Conservation (phyloP, 495 filamentous ascomycete species). For the Glonium stellatum region DNA sequence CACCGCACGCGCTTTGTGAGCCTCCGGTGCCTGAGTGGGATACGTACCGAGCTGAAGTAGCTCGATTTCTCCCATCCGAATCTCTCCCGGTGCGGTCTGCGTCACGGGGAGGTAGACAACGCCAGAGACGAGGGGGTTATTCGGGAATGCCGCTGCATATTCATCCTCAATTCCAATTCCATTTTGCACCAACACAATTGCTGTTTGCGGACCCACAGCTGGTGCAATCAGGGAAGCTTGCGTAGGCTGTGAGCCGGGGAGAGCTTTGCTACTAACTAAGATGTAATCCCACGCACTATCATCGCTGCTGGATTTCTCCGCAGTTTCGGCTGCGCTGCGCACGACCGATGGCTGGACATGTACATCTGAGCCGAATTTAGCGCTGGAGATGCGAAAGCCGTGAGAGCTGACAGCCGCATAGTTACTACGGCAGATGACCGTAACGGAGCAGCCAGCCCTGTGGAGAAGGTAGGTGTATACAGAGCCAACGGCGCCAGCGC, state of each 20-base stretch:
- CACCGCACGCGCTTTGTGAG: constrained; percentile 34
- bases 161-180: constrained; percentile 50
- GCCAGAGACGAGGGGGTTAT: constrained; percentile 41
- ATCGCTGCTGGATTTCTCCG: not conserved
- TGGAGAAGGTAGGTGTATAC: constrained; percentile 46
- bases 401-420: constrained; percentile 41
- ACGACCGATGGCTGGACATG: constrained; percentile 39
- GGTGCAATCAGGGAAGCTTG: constrained; percentile 33
- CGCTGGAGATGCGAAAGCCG: constrained; percentile 47
- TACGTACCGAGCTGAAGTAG: constrained; percentile 44
- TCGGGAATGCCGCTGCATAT: constrained; percentile 40
- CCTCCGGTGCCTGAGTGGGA: constrained; percentile 32
- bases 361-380: constrained; percentile 38
- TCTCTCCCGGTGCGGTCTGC: constrained; percentile 33
- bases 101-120: constrained; percentile 47
- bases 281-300: constrained; percentile 46
- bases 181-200: constrained; percentile 51
- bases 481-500: constrained; percentile 47
- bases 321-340: constrained; percentile 37
- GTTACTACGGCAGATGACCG: constrained; percentile 51
- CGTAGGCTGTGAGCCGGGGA: constrained; percentile 32
- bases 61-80: constrained; percentile 34
- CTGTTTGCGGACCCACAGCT: constrained; percentile 38
- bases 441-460: constrained; percentile 38
- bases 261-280: constrained; percentile 42